Percentiles rank a stretch among this genome's conserved stretches.
phyloP scores from a whole-genome alignment of 495 filamentous ascomycete genomes.

The Tuber aestivum region DNA sequence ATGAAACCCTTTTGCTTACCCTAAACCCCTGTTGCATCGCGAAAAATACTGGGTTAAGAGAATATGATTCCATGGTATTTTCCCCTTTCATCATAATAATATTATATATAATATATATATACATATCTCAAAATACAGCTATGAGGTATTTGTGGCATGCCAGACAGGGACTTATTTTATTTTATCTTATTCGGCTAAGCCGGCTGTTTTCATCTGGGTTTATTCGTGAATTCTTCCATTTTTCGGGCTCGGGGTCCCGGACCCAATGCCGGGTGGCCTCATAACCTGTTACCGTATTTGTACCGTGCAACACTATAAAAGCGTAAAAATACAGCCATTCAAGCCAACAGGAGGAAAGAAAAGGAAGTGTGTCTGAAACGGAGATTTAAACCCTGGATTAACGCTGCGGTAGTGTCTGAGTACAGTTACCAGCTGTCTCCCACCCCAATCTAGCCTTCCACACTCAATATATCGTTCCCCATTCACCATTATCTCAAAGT shows the following conservation, averaged over 20 bases:
- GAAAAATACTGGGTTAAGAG: too few species aligned
- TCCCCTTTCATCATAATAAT: too few species aligned
- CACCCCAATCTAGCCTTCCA: not conserved
- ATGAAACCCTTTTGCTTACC: too few species aligned
- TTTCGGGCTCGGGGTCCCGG: not conserved
- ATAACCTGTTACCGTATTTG: not conserved
- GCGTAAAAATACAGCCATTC: not conserved
- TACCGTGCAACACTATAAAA: not conserved
- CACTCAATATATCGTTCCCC: not conserved
- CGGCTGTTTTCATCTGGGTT: not conserved
- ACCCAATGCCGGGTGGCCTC: not conserved
- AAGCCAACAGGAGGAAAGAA: not conserved
- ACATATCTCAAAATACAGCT: too few species aligned
- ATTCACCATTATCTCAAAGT: not conserved
- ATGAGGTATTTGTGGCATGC: too few species aligned
- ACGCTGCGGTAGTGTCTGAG: not conserved
- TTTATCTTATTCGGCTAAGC: not conserved
- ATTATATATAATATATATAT: too few species aligned
- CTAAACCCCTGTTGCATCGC: too few species aligned
- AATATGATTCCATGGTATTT: too few species aligned
- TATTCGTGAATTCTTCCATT: not conserved
- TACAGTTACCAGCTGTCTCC: not conserved
- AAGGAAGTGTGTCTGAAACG: not conserved
- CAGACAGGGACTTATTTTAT: not conserved
- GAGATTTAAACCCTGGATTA: not conserved